Evolutionary conservation across 305 asterid genomes (phyloP), one percentile per base, ranked within the genome.

Genomic region (Coffea humblotiana): DNA sequence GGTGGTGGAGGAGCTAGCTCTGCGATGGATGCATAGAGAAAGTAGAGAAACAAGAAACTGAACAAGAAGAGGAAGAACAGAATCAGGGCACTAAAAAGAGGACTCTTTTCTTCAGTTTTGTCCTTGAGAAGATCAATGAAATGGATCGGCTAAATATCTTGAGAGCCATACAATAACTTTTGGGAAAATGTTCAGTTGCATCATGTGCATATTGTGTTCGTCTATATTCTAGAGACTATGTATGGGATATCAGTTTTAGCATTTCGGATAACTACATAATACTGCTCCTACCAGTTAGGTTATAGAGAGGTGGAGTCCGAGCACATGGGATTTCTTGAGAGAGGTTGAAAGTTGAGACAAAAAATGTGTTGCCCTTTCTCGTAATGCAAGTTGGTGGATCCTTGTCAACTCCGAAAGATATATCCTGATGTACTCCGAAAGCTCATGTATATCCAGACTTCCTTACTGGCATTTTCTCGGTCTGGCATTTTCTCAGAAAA

Each of bases 151-250:
- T 79, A 84, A 45, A 85, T 77, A 58, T 58, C 83, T 15, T 84
- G 87, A 51, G 88, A 32, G 88, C 87, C 89, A 89, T 89, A 77
- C 48, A 43, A 47, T 18, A 54, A 54, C 18, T 54, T 54, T 54
- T 54, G 61, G 61, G n/a, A 54, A 54, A 32, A 16, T 18, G 18
- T 54, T 16, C 19, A 18, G 23, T 54, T 54, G 61, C 9, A 47
- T 47, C 61, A 54, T 54, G 61, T 54, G 7, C 16, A 54, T 54
- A 16, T 15, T 16, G 8, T 0, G 1, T 54, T 54, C 18, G 60
- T 54, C 8, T 32, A 32, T 32, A 32, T 32, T 54, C 60, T 16
- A 23, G 60, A 54, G 60, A 54, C 60, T 1, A 32, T 32, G 32
- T 2, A 54, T 54, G 7, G 7, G 60, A 54, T 52, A 52, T 54